These are phyloP conservation scores for Beauveria scarabaeidicola DNA, from an alignment of 2,329 filamentous ascomycete genomes.

Conservation along the genomic window DNA sequence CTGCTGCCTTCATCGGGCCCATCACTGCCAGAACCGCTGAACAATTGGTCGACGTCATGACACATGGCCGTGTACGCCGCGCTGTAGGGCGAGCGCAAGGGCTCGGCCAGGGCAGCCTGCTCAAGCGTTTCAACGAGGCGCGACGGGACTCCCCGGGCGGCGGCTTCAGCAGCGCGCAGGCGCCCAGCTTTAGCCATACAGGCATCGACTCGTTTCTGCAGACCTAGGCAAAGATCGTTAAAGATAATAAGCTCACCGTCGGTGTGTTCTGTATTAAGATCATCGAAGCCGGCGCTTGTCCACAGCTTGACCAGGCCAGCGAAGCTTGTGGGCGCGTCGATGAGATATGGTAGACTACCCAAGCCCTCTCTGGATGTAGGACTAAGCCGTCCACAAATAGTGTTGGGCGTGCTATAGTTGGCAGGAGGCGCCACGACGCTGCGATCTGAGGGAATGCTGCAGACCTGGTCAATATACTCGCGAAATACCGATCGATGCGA, in stretches of 20 bases:
- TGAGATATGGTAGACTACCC: constrained; percentile 83
- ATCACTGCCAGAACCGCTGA: constrained; percentile 46
- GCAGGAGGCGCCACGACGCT: constrained; percentile 60
- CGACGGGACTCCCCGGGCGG: constrained; percentile 22
- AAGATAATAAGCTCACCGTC: constrained; percentile 48
- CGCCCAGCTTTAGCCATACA: constrained; percentile 43
- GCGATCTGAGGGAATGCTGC: constrained; percentile 68
- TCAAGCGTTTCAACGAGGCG: constrained; percentile 42
- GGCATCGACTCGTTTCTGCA: constrained; percentile 43
- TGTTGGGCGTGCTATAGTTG: constrained; percentile 85
- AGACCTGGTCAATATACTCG: constrained; percentile 78
- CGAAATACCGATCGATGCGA: constrained; percentile 73
- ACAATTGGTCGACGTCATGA: constrained; percentile 28
- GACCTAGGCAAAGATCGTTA: constrained; percentile 38
- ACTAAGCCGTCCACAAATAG: constrained; percentile 76
- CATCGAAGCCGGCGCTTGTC: constrained; percentile 48
- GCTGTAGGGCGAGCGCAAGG: constrained; percentile 1
- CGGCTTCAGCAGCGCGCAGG: constrained; percentile 30
- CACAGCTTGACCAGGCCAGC: constrained; percentile 76
- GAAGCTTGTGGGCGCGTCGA: constrained; percentile 80
- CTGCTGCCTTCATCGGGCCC: constrained; percentile 18
- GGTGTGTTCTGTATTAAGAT: constrained; percentile 23
- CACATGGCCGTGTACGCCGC: constrained; percentile 15
- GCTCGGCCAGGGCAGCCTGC: constrained; percentile 29
- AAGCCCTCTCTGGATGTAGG: constrained; percentile 82